Percentiles rank a stretch among this genome's conserved stretches.
Conservation (phyloP, 805 yeast genomes). For the Hanseniaspora vineae region DNA sequence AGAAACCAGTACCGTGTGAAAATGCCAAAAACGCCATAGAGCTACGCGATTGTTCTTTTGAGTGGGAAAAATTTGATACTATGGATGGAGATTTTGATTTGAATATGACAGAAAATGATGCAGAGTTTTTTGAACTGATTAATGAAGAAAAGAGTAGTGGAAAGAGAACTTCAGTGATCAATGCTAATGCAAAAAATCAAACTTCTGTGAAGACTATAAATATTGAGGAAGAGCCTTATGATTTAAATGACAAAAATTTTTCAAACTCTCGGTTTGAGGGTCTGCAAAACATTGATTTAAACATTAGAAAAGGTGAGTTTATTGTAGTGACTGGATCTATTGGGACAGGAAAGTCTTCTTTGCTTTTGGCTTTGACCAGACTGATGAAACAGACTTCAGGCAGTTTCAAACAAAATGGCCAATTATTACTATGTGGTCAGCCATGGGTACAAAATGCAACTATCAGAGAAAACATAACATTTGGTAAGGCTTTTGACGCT, state of each 20-base stretch:
- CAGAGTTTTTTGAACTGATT: no score
- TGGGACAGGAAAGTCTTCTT: constrained; percentile 72
- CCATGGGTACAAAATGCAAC: constrained; percentile 84
- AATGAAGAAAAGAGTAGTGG: constrained; percentile 7
- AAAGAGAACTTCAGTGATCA: constrained; percentile 5
- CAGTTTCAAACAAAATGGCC: constrained; percentile 38
- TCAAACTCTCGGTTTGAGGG: constrained; percentile 19
- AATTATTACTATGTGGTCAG: constrained; percentile 41
- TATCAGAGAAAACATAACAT: constrained; percentile 57
- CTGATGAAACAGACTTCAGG: constrained; percentile 46
- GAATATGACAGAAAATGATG: background rate
- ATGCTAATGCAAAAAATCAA: background rate
- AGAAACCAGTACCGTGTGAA: background rate
- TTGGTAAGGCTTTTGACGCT: constrained; percentile 45
- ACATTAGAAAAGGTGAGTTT: constrained; percentile 52
- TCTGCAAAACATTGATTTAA: constrained; percentile 37
- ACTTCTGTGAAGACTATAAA: background rate
- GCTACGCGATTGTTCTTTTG: constrained; percentile 42
- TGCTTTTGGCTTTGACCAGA: constrained; percentile 58
- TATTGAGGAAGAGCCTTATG: background rate
- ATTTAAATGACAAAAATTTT: constrained; percentile 1
- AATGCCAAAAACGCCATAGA: constrained; percentile 30
- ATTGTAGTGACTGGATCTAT: constrained; percentile 49
- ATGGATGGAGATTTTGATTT: constrained; percentile 17
- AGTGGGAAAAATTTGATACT: constrained; percentile 48